Conservation (phyloP, 495 filamentous ascomycete genomes). For the Aspergillus leporis region DNA sequence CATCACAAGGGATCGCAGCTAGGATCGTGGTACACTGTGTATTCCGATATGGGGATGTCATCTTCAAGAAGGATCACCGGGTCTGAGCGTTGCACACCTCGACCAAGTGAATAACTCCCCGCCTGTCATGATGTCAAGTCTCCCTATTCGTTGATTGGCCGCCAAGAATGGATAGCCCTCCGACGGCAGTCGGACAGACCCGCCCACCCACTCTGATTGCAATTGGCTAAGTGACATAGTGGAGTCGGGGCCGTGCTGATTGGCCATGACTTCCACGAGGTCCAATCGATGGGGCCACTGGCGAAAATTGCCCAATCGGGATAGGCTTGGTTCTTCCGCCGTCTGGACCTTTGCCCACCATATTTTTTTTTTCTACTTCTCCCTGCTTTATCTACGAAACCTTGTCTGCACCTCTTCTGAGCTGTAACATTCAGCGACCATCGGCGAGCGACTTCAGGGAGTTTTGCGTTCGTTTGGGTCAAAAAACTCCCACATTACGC, state of each 20-base stretch:
- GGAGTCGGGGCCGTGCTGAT: neutral
- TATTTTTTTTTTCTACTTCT: slow-evolving; percentile 9
- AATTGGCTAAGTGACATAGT: neutral
- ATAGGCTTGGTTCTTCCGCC: slow-evolving; percentile 1
- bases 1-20: neutral
- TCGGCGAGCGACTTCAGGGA: slow-evolving; percentile 57
- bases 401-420: neutral
- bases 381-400: neutral
- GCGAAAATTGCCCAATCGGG: slow-evolving; percentile 9
- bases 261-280: slow-evolving; percentile 1
- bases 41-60: neutral
- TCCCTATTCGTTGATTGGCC: neutral
- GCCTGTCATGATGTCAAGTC: neutral
- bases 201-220: neutral
- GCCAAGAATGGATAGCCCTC: neutral
- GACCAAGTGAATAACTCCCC: neutral
- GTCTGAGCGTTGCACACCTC: neutral
- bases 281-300: neutral
- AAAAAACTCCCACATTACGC: slow-evolving; percentile 43
- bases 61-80: neutral
- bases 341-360: neutral
- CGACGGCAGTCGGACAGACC: neutral
- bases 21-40: neutral
- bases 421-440: slow-evolving; percentile 8
- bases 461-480: slow-evolving; percentile 56